Evolutionary conservation across 441 rosid genomes (phyloP).

Genomic region (Euphorbia schlechtendalii): DNA sequence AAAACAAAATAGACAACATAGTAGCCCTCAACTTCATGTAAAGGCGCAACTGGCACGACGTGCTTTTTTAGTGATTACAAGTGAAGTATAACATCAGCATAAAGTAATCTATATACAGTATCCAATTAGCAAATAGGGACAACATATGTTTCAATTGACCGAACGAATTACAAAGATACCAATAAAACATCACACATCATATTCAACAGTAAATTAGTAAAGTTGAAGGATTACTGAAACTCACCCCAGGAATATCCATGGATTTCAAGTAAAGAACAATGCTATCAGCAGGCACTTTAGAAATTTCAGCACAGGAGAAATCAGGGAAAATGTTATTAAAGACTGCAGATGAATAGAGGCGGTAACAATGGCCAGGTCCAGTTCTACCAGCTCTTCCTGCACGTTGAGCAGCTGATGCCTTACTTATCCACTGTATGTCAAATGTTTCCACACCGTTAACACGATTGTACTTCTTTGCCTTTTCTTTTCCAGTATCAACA

Average conservation of each 20-base stretch:
- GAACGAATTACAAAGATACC: not conserved
- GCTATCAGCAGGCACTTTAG: conserved; percentile 73
- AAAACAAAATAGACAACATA: too few species aligned
- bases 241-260: conserved; percentile 70
- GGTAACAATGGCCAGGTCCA: conserved; percentile 92
- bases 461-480: conserved; percentile 66
- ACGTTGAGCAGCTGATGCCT: conserved; percentile 90
- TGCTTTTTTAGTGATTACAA: too few species aligned
- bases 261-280: conserved; percentile 87
- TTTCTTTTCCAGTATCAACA: conserved; percentile 88
- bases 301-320: conserved; percentile 75
- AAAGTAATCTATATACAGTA: too few species aligned
- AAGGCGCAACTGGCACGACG: too few species aligned
- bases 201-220: not conserved
- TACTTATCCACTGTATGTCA: conserved; percentile 82
- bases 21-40: too few species aligned
- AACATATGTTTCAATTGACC: not conserved
- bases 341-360: conserved; percentile 79
- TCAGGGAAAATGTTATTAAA: conserved; percentile 60
- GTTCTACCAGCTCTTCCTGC: conserved; percentile 99
- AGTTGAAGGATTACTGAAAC: too few species aligned
- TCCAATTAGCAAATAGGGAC: too few species aligned
- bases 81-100: too few species aligned
- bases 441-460: conserved; percentile 73
- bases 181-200: conserved; percentile 4